Evolutionary conservation across 176 grass and related monocot genomes (phyloP), one percentile per base, ranked within the genome.

Genomic region (Phoenix dactylifera): DNA sequence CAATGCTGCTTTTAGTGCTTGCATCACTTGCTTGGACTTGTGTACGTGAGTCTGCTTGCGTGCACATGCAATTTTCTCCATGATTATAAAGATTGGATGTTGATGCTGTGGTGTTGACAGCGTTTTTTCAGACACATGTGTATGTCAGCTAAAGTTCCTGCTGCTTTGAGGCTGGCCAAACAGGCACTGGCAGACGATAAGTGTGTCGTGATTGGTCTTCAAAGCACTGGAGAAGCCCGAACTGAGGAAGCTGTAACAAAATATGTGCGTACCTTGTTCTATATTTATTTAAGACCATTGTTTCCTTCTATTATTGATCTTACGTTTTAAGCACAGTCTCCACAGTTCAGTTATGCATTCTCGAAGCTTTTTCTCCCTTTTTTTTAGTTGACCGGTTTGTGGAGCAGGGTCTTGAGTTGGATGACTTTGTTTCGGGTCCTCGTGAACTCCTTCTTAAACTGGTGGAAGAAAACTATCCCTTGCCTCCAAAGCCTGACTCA

Each of bases 61-160:
- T 54, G 48, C n/a, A 48, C 48, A 51, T 39, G 35, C 25, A 58
- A 71, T 66, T 59, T 44, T 44, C 35, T 44, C 35, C 35, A 44
- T 12, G 35, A 44, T 44, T 44, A 44, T 44, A 44, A 44, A 44
- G 35, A 44, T 44, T 14, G 35, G 35, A 12, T 44, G 35, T 44
- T 73, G 63, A 68, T 57, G 50, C 49, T 35, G 48, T 82, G 29
- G 50, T 39, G 73, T 82, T 70, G 79, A 22, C 84, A 98, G 93
- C 80, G 93, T 69, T 98, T 98, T 78, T 98, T 98, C 64, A 98
- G 93, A 76, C 87, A 92, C 75, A 71, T 98, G 69, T 98, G 93
- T 69, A 98, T 98, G 87, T 88, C 93, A 72, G 93, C 93, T 15
- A 98, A 98, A 69, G 93, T 98, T 49, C 93, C 93, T 80, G 77